These are phyloP conservation scores for Triangularia setosa DNA, from an alignment of 2,329 filamentous ascomycete genomes.

Conservation along the genomic window DNA sequence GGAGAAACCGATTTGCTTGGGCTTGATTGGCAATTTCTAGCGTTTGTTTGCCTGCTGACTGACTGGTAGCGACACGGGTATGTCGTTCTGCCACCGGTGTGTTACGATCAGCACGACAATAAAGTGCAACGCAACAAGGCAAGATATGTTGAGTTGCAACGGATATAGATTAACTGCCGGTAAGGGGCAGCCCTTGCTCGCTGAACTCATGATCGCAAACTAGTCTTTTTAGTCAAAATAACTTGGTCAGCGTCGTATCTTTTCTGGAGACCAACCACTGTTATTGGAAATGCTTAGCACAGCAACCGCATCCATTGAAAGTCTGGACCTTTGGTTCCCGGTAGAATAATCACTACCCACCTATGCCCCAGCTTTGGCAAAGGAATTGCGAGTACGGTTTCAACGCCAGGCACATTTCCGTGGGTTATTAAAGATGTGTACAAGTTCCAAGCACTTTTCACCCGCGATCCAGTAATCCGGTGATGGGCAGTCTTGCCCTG, in stretches of 20 bases:
- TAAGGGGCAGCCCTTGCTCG: slow-evolving; percentile 3
- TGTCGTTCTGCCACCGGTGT: background rate
- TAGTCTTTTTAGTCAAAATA: background rate
- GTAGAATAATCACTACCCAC: too few relatives aligned
- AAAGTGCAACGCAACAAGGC: background rate
- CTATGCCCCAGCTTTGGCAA: too few relatives aligned
- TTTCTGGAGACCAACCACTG: background rate
- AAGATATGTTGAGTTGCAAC: background rate
- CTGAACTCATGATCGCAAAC: background rate
- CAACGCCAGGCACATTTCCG: too few relatives aligned
- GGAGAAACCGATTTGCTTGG: too few relatives aligned
- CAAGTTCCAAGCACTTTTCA: background rate
- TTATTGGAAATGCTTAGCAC: too few relatives aligned
- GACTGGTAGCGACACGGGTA: background rate
- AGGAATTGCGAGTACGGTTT: too few relatives aligned
- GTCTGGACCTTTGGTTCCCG: too few relatives aligned
- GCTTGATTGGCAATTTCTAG: too few relatives aligned
- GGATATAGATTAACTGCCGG: slow-evolving; percentile 12
- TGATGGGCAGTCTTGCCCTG: background rate
- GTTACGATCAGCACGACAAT: background rate
- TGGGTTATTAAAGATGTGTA: background rate
- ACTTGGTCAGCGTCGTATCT: background rate
- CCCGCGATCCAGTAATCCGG: background rate
- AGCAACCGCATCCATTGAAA: too few relatives aligned
- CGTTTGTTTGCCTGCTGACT: background rate